Conservation (phyloP, 78 protist species). For the Polysphondylium violaceum region DNA sequence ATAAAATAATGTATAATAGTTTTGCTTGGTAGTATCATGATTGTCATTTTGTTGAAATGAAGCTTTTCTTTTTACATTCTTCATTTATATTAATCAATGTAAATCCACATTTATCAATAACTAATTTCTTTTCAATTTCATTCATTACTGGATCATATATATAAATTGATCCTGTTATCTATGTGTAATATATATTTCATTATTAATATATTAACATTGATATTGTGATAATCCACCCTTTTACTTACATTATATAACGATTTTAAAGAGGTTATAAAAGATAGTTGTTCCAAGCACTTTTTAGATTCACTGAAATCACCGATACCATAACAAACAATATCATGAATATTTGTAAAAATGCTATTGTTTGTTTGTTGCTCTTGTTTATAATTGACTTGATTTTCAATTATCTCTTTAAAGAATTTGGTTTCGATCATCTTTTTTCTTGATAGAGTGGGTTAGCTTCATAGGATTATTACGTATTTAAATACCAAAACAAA, state of each 20-base stretch:
- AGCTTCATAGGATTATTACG: neutral
- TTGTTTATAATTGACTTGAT: neutral
- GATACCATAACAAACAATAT: constrained; percentile 66
- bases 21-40: neutral
- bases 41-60: neutral
- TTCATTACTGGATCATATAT: constrained; percentile 72
- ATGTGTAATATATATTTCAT: neutral
- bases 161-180: constrained; percentile 18
- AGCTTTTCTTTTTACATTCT: constrained; percentile 23
- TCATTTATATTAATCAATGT: constrained; percentile 35
- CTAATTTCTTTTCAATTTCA: constrained; percentile 7
- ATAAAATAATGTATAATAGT: constrained; percentile 35
- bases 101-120: neutral
- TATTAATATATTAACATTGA: neutral
- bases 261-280: constrained; percentile 20
- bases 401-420: constrained; percentile 43
- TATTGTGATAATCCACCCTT: neutral
- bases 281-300: constrained; percentile 53
- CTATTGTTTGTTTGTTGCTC: neutral
- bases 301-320: constrained; percentile 38
- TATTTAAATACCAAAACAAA: too few species aligned
- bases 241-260: constrained; percentile 5
- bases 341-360: constrained; percentile 4
- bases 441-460: constrained; percentile 2
- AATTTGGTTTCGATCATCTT: constrained; percentile 26